These are phyloP conservation scores for Schwanniomyces vanrijiae DNA, from an alignment of 805 yeast species.

Conservation along the genomic window DNA sequence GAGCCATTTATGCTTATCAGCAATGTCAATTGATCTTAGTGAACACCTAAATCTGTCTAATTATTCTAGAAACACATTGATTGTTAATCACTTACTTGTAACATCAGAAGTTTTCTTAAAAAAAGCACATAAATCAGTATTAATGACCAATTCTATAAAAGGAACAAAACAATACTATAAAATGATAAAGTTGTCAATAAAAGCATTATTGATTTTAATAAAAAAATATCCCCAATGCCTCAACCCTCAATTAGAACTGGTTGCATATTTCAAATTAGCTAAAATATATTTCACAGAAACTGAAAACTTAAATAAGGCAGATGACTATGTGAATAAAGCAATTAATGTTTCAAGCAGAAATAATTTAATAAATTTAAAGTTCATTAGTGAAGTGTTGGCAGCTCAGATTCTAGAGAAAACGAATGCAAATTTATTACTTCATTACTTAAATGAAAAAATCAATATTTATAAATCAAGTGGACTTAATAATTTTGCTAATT, in stretches of 20 bases:
- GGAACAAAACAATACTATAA: conserved; percentile 24
- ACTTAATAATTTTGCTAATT: conserved; percentile 15
- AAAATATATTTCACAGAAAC: conserved; percentile 43
- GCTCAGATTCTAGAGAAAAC: conserved; percentile 34
- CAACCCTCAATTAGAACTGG: conserved; percentile 30
- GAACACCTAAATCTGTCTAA: background rate
- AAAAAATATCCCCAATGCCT: conserved; percentile 27
- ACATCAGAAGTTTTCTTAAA: conserved; percentile 20
- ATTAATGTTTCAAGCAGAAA: conserved; percentile 27
- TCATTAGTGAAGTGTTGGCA: conserved; percentile 35
- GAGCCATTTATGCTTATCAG: background rate
- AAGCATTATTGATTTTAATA: conserved; percentile 32
- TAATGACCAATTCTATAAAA: conserved; percentile 12
- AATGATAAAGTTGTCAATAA: conserved; percentile 35
- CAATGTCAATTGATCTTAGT: background rate
- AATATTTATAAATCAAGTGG: conserved; percentile 14
- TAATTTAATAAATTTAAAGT: conserved; percentile 17
- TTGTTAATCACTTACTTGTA: conserved; percentile 11
- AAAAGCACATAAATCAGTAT: conserved; percentile 22
- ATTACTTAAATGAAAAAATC: conserved; percentile 27
- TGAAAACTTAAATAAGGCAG: conserved; percentile 38
- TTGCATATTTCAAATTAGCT: conserved; percentile 36
- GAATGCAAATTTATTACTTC: conserved; percentile 23
- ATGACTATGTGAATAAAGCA: conserved; percentile 33
- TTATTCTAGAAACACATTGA: conserved; percentile 4